Conservation (phyloP, 2,329 filamentous ascomycete genomes). For the Lasiodiplodia citricola region DNA sequence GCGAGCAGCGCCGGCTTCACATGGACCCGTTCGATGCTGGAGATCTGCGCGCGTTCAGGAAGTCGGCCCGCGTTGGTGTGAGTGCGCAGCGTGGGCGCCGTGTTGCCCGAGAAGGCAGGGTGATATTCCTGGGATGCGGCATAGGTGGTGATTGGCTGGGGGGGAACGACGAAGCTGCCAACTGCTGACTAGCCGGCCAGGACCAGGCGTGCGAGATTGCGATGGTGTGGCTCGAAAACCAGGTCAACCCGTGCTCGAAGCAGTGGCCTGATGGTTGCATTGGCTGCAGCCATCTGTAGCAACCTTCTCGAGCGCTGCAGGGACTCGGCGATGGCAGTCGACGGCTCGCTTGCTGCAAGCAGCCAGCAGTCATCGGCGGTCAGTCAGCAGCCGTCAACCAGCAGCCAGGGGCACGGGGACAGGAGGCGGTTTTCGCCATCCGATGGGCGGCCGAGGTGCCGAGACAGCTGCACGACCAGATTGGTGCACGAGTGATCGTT, state of each 20-base stretch:
- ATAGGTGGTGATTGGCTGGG: neutral
- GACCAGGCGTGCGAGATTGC: constrained; percentile 15
- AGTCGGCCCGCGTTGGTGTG: constrained; percentile 17
- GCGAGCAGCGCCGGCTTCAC: constrained; percentile 14
- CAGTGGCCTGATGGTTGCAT: constrained; percentile 21
- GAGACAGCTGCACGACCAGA: constrained; percentile 23
- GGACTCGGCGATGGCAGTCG: neutral
- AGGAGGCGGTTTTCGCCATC: neutral
- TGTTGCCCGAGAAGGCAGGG: constrained; percentile 23
- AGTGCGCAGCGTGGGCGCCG: neutral
- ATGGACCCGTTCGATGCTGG: constrained; percentile 1
- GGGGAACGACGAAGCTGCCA: neutral
- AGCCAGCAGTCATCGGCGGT: neutral
- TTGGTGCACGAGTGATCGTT: constrained; percentile 7
- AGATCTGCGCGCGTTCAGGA: constrained; percentile 22
- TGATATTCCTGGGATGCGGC: constrained; percentile 9
- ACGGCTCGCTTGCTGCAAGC: neutral
- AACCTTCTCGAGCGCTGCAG: constrained; percentile 19
- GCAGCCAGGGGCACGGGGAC: neutral
- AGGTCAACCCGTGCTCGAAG: constrained; percentile 15
- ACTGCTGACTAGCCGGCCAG: constrained; percentile 10
- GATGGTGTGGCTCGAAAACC: constrained; percentile 19
- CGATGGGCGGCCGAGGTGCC: constrained; percentile 9
- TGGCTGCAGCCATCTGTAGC: neutral
- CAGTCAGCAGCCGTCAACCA: neutral